Base-by-base conservation (phyloP, 2,329 filamentous ascomycete species). In the Talaromyces sp. region DNA sequence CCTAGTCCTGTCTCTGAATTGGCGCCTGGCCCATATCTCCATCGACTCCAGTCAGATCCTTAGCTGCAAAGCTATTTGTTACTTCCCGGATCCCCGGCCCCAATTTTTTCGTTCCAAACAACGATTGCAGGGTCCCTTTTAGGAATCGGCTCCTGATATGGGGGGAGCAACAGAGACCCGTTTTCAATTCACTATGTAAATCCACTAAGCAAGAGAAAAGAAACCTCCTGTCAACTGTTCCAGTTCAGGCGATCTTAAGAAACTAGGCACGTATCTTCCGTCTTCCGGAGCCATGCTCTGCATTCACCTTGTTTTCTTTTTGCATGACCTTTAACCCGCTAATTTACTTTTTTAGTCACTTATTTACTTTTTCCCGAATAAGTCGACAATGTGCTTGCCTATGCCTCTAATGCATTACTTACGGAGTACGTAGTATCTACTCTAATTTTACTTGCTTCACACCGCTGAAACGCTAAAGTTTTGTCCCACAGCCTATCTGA, bases 81-180 rank as follows among this genome's bases (percentile, higher is more conserved):
- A 15, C 64, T 63, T 66, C 43, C 64, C 38, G 64, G 61, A 29
- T 63, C 60, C 64, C 64, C 64, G 58, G 64, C 59, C 59, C 59
- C 64, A 59, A 34, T 36, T 58, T 60, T 60, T 40, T 56, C 15
- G 53, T 56, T 38, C 31, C 53, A 56, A 56, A 25, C 61, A 25
- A 31, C 36, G 31, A 63, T 38, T 31, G 15, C 25, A 53, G 27
- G 27, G 7, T 56, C 51, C 17, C n/a, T 56, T 56, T 56, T 56
- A 10, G 51, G 29, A 56, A 56, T 22, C 17, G 51, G 8, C 15
- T 54, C 36, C 4, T 19, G 8, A 36, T n/a, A 34, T 36, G 29
- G 51, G 53, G 49, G 27, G 8, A n/a, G 13, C 11, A 29, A 31
- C 5, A 36, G 53, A 56, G 29, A 36, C 31, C n/a, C 31, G 11